Conservation (phyloP, 2,329 filamentous ascomycete species). For the Westerdykella ornata region DNA sequence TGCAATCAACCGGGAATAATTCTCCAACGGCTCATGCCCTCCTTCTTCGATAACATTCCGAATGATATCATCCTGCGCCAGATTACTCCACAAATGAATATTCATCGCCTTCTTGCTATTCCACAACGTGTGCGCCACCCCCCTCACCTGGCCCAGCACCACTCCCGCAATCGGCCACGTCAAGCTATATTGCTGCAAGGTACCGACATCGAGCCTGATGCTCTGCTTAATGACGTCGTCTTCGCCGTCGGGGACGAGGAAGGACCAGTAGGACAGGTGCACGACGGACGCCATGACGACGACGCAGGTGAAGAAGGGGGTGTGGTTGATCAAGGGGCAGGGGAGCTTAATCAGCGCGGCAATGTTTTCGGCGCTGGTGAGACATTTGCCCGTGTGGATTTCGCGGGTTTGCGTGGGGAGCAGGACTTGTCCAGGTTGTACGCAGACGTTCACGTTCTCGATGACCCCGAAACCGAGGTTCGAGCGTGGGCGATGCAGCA, state of each 20-base stretch:
- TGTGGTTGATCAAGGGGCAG: slow-evolving; percentile 64
- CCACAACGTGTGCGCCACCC: slow-evolving; percentile 69
- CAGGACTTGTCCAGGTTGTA: slow-evolving; percentile 48
- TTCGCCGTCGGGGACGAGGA: slow-evolving; percentile 44
- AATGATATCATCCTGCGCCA: slow-evolving; percentile 31
- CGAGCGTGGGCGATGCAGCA: slow-evolving; percentile 41
- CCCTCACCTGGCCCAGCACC: slow-evolving; percentile 66
- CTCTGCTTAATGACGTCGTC: slow-evolving; percentile 65
- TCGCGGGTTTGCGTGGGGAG: slow-evolving; percentile 49
- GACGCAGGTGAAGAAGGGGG: slow-evolving; percentile 38
- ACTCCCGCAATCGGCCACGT: slow-evolving; percentile 68
- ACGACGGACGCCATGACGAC: slow-evolving; percentile 38
- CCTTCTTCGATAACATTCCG: slow-evolving; percentile 31
- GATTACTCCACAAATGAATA: slow-evolving; percentile 36
- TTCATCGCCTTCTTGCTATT: slow-evolving; percentile 38
- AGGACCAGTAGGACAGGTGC: slow-evolving; percentile 63
- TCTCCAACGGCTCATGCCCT: slow-evolving; percentile 24
- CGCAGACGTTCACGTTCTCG: slow-evolving; percentile 53
- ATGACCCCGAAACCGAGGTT: slow-evolving; percentile 34
- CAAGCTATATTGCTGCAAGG: slow-evolving; percentile 59
- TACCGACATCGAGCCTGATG: slow-evolving; percentile 71
- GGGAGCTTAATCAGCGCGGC: slow-evolving; percentile 69
- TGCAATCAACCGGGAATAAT: slow-evolving; percentile 32
- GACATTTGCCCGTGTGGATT: slow-evolving; percentile 70
- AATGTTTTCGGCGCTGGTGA: slow-evolving; percentile 71